A percentile compares a stretch with the other conserved stretches of the same genome.
Conservation (phyloP, 345 rosid genomes). For the Orychophragmus violaceus region DNA sequence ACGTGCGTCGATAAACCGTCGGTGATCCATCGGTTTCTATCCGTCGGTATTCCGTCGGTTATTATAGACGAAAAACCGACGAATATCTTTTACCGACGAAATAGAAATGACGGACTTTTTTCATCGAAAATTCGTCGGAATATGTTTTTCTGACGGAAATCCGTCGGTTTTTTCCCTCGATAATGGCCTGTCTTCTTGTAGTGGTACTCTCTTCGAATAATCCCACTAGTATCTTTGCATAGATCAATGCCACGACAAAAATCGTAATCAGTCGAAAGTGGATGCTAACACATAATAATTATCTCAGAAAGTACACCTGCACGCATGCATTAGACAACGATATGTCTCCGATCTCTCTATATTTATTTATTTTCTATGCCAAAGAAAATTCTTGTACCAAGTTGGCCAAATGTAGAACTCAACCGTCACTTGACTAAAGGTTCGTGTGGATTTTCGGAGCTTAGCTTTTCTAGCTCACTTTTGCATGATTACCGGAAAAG, state of each 20-base stretch:
- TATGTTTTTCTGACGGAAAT: too few relatives aligned
- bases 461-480: background rate
- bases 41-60: too few relatives aligned
- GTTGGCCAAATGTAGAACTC: background rate
- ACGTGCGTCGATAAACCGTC: too few relatives aligned
- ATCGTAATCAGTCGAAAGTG: constrained; percentile 22
- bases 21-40: too few relatives aligned
- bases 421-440: background rate
- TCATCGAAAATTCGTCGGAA: too few relatives aligned
- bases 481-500: background rate
- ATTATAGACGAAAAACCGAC: too few relatives aligned
- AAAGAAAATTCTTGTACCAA: background rate
- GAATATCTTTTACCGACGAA: too few relatives aligned
- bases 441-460: background rate
- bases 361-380: background rate
- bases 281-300: constrained; percentile 5
- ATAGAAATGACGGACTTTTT: too few relatives aligned
- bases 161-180: too few relatives aligned
- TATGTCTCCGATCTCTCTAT: background rate
- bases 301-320: constrained; percentile 19
- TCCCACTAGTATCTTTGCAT: constrained; percentile 5
- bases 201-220: background rate
- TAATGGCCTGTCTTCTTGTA: too few relatives aligned
- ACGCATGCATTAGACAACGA: constrained; percentile 19
- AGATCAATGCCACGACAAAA: constrained; percentile 23